Evolutionary conservation across 441 rosid species (phyloP).

Genomic region (Gossypium trilobum): DNA sequence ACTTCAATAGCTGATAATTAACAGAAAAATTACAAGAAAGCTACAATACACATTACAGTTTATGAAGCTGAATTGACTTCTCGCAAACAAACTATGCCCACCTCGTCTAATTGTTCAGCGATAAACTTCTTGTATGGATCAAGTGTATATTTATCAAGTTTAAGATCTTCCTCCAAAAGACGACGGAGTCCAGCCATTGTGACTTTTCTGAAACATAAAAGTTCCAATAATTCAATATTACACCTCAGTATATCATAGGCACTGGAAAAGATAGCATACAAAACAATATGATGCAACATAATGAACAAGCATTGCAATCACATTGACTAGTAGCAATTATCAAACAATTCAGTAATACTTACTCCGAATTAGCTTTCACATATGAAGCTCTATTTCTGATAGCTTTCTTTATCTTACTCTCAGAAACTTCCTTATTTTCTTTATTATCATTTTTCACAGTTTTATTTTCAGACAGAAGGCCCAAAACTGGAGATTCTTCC

Average conservation of each 20-base stretch:
- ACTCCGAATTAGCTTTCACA: slow-evolving; percentile 62
- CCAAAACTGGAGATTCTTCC: slow-evolving; percentile 77
- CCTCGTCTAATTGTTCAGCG: slow-evolving; percentile 53
- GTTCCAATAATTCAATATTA: neutral
- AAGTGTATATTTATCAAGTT: slow-evolving; percentile 49
- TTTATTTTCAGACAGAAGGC: slow-evolving; percentile 44
- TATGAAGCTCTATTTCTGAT: slow-evolving; percentile 50
- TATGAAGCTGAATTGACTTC: slow-evolving; percentile 8
- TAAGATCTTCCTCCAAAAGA: slow-evolving; percentile 74
- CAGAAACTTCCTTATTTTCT: slow-evolving; percentile 34
- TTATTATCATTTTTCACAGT: slow-evolving; percentile 25
- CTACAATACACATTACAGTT: neutral
- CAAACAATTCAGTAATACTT: slow-evolving; percentile 23
- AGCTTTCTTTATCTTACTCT: slow-evolving; percentile 48
- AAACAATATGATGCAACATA: neutral
- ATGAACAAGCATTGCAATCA: slow-evolving; percentile 6
- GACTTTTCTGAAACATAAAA: slow-evolving; percentile 37
- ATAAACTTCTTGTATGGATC: slow-evolving; percentile 64
- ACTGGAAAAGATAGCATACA: neutral
- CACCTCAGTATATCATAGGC: neutral
- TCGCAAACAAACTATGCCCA: slow-evolving; percentile 26
- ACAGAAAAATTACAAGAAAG: slow-evolving; percentile 21
- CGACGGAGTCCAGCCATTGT: slow-evolving; percentile 79
- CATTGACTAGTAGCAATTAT: neutral
- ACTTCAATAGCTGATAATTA: slow-evolving; percentile 39